These are phyloP conservation scores for Moesziomyces parantarcticus DNA, from an alignment of 1,284 basidiomycete genomes.

Conservation along the genomic window DNA sequence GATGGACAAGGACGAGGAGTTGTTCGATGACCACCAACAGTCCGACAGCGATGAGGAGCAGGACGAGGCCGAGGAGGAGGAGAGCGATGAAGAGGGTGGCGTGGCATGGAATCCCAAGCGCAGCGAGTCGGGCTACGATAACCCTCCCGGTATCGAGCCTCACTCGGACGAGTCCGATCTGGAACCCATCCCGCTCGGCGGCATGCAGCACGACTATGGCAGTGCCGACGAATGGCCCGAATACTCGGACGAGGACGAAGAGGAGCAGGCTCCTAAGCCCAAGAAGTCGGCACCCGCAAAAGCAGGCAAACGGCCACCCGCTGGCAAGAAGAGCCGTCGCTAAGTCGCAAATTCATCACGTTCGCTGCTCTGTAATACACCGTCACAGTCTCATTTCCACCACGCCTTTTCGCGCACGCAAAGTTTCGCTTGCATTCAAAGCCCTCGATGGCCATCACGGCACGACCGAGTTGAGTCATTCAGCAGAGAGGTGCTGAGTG, in stretches of 20 bases:
- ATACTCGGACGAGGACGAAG: slow-evolving; percentile 21
- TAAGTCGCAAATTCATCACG: not conserved
- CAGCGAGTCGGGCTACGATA: slow-evolving; percentile 18
- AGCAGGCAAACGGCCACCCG: not conserved
- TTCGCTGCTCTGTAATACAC: not conserved
- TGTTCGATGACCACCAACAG: slow-evolving; percentile 17
- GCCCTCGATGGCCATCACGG: not conserved
- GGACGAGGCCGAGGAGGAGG: slow-evolving; percentile 31
- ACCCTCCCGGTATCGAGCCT: slow-evolving; percentile 32
- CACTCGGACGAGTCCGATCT: slow-evolving; percentile 52
- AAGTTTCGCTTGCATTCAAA: not conserved
- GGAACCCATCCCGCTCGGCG: slow-evolving; percentile 56
- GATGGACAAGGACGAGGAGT: slow-evolving; percentile 51
- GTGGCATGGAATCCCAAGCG: slow-evolving; percentile 27
- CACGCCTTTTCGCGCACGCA: not conserved
- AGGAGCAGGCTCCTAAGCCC: slow-evolving; percentile 9
- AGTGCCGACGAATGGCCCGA: slow-evolving; percentile 41
- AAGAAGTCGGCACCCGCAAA: slow-evolving; percentile 3
- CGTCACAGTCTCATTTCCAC: not conserved
- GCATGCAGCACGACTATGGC: slow-evolving; percentile 44
- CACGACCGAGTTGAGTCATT: too few species aligned
- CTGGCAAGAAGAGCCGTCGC: slow-evolving; percentile 20
- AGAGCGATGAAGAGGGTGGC: slow-evolving; percentile 5
- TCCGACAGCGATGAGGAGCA: slow-evolving; percentile 15
- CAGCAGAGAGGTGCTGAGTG: not conserved